phyloP scores from a whole-genome alignment of 2,329 filamentous ascomycete species.

The Calonectria henricotiae region DNA sequence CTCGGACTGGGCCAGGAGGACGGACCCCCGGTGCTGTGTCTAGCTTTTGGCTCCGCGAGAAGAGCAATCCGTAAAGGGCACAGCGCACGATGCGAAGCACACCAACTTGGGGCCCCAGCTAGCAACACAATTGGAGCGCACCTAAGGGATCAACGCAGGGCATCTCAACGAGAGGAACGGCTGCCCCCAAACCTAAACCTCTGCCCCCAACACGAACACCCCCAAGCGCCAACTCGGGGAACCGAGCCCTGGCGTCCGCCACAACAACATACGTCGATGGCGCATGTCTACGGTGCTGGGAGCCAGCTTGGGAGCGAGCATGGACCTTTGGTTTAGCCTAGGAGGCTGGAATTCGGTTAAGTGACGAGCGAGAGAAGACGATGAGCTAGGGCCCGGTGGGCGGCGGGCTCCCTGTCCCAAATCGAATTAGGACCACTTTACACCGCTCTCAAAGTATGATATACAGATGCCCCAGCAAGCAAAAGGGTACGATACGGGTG shows the following conservation, averaged over 20 bases:
- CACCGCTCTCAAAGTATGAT: constrained; percentile 44
- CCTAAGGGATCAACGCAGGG: constrained; percentile 35
- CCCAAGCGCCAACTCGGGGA: constrained; percentile 51
- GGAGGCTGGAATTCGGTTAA: constrained; percentile 38
- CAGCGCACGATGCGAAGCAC: constrained; percentile 29
- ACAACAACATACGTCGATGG: constrained; percentile 15
- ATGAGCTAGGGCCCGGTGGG: constrained; percentile 35
- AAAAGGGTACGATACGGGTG: constrained; percentile 14
- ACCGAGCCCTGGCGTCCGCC: constrained; percentile 45
- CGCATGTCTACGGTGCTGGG: constrained; percentile 19
- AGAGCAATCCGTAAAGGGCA: constrained; percentile 28
- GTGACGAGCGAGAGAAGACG: constrained; percentile 38
- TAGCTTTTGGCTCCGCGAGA: constrained; percentile 38
- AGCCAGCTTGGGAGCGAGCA: constrained; percentile 27
- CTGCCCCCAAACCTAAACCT: constrained; percentile 40
- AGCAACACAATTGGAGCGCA: constrained; percentile 48
- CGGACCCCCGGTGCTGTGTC: constrained; percentile 40
- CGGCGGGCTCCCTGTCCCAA: constrained; percentile 43
- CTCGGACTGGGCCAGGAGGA: constrained; percentile 37
- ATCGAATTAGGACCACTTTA: constrained; percentile 45
- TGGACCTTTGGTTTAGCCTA: constrained; percentile 27
- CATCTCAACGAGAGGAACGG: constrained; percentile 36
- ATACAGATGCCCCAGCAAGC: constrained; percentile 29
- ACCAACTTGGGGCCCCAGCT: constrained; percentile 41
- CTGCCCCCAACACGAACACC: constrained; percentile 47